These are phyloP conservation scores for Emmonsia crescens DNA, from an alignment of 2,329 filamentous ascomycete genomes.

Conservation along the genomic window DNA sequence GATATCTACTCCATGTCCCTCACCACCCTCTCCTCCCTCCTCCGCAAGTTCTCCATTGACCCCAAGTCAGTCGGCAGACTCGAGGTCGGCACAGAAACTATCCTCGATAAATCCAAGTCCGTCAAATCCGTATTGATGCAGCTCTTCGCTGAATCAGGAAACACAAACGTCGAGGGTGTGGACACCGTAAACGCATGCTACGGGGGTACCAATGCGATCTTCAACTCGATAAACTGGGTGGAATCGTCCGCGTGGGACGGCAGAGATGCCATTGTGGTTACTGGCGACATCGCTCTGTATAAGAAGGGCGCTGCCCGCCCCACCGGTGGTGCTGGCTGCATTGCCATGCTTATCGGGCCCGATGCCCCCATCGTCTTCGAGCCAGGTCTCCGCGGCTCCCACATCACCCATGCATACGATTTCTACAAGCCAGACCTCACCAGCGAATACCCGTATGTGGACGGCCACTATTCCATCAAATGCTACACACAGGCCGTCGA, in stretches of 20 bases:
- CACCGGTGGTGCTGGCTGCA: conserved; percentile 63
- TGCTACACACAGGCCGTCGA: conserved; percentile 70
- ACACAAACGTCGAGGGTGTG: conserved; percentile 67
- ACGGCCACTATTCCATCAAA: conserved; percentile 65
- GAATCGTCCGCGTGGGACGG: conserved; percentile 82
- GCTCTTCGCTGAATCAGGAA: conserved; percentile 57
- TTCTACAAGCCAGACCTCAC: conserved; percentile 78
- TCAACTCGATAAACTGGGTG: conserved; percentile 70
- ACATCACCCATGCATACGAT: conserved; percentile 74
- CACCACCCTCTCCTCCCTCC: conserved; percentile 64
- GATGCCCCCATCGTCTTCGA: conserved; percentile 62
- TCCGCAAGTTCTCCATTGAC: conserved; percentile 77
- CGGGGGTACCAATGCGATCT: conserved; percentile 66
- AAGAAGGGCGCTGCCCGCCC: conserved; percentile 68
- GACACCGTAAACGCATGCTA: conserved; percentile 75
- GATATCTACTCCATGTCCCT: conserved; percentile 82
- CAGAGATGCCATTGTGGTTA: conserved; percentile 63
- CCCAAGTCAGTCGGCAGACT: conserved; percentile 61
- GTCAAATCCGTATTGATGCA: conserved; percentile 76
- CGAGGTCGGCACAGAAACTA: conserved; percentile 70
- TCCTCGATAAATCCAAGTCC: conserved; percentile 75
- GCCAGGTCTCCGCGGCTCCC: conserved; percentile 62
- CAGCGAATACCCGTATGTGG: conserved; percentile 71
- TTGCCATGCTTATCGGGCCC: conserved; percentile 64
- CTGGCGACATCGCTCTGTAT: conserved; percentile 69